phyloP scores from a whole-genome alignment of 208 protist genomes.

The Phytomonas sp. region DNA sequence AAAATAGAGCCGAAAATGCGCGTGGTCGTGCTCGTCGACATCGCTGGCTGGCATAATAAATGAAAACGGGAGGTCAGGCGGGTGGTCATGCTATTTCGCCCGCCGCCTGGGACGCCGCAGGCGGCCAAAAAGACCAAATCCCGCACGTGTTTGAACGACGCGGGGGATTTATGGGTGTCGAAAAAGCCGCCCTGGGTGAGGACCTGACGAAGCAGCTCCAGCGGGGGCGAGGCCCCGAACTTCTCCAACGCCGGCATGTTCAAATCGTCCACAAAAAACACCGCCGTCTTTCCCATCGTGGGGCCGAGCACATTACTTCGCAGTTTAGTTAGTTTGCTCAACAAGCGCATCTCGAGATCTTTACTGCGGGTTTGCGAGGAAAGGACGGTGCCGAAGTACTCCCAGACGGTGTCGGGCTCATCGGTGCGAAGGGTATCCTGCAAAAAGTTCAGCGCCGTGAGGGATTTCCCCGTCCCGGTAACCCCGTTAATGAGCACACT shows the following conservation, averaged over 20 bases:
- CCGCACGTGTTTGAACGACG: conserved; percentile 89
- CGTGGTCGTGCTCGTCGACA: conserved; percentile 78
- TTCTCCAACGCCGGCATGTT: conserved; percentile 94
- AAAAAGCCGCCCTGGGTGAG: conserved; percentile 90
- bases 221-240: conserved; percentile 92
- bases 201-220: conserved; percentile 94
- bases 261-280: conserved; percentile 94
- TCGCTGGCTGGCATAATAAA: conserved; percentile 88
- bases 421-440: conserved; percentile 50
- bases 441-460: conserved; percentile 68
- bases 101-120: conserved; percentile 94
- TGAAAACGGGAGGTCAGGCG: conserved; percentile 92
- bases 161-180: conserved; percentile 89
- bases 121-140: conserved; percentile 86
- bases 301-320: conserved; percentile 82
- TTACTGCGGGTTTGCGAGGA: conserved; percentile 89
- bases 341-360: conserved; percentile 91
- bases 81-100: conserved; percentile 89
- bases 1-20: conserved; percentile 96
- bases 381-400: conserved; percentile 88
- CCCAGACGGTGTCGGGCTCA: conserved; percentile 69
- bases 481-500: conserved; percentile 91
- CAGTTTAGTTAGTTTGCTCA: conserved; percentile 91
- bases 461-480: conserved; percentile 94
- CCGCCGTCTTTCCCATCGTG: conserved; percentile 78